phyloP scores from a whole-genome alignment of 768 basidiomycete genomes.

The Macrocybe gigantea region DNA sequence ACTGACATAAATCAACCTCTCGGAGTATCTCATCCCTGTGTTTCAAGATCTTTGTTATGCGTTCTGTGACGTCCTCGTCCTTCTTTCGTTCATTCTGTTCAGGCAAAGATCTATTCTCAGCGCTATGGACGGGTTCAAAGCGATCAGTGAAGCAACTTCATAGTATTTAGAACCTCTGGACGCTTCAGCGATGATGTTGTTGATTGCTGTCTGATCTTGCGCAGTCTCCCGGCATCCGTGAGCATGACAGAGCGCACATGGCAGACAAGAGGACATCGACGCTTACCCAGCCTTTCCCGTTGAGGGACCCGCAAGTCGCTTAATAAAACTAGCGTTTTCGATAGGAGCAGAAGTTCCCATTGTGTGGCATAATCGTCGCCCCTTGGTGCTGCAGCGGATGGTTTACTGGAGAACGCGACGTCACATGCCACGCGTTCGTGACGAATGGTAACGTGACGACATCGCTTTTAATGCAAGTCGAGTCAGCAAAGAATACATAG shows the following conservation, averaged over 20 bases:
- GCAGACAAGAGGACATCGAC: neutral
- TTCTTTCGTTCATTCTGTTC: constrained; percentile 82
- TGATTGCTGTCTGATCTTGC: constrained; percentile 79
- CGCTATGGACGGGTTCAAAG: neutral
- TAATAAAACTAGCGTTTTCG: constrained; percentile 64
- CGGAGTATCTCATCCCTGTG: constrained; percentile 53
- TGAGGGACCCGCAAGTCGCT: constrained; percentile 82
- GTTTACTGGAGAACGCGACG: too few species aligned
- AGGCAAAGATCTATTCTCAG: neutral
- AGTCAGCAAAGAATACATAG: too few species aligned
- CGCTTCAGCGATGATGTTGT: constrained; percentile 82
- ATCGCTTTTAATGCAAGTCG: too few species aligned
- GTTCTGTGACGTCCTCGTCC: constrained; percentile 76
- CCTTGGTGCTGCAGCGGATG: too few species aligned
- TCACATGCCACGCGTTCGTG: too few species aligned
- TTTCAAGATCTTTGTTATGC: constrained; percentile 66
- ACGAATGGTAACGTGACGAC: too few species aligned
- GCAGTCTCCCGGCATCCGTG: constrained; percentile 36
- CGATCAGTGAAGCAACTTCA: constrained; percentile 41
- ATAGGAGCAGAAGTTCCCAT: constrained; percentile 37
- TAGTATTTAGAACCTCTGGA: constrained; percentile 94
- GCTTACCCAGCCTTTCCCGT: constrained; percentile 84
- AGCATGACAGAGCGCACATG: neutral
- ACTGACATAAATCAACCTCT: constrained; percentile 53
- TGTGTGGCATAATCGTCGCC: too few species aligned